Conservation (phyloP, 1,284 basidiomycete genomes). For the Bondarzewia mesenterica region DNA sequence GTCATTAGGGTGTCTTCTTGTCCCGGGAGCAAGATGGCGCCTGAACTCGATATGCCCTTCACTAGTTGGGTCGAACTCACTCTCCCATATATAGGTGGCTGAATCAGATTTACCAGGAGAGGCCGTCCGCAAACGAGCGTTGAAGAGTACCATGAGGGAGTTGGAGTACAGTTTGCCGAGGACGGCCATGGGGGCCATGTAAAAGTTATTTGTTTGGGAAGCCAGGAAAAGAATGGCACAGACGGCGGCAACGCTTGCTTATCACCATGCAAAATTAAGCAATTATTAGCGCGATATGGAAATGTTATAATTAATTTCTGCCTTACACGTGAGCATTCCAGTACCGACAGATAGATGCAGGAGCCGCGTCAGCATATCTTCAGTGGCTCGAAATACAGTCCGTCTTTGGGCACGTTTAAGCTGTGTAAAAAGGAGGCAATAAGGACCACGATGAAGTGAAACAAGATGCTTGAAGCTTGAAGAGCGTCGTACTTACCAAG, state of each 20-base stretch:
- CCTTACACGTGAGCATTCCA: slow-evolving; percentile 5
- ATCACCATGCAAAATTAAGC: too few relatives aligned
- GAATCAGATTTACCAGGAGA: background rate
- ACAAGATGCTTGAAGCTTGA: background rate
- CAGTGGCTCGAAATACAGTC: slow-evolving; percentile 1
- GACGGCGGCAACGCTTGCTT: slow-evolving; percentile 8
- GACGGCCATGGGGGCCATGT: slow-evolving; percentile 4
- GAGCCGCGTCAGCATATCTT: background rate
- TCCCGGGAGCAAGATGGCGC: background rate
- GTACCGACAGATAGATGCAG: slow-evolving; percentile 7
- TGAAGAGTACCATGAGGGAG: background rate
- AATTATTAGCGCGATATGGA: background rate
- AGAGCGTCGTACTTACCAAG: slow-evolving; percentile 4
- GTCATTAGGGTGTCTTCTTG: too few relatives aligned
- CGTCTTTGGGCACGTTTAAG: background rate
- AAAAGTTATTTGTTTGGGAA: slow-evolving; percentile 9
- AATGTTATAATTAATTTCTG: background rate
- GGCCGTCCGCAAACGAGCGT: background rate
- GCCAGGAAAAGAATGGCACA: slow-evolving; percentile 7
- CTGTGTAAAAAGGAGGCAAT: background rate
- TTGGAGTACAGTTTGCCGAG: slow-evolving; percentile 4
- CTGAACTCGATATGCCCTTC: background rate
- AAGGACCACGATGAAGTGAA: background rate
- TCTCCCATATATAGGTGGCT: background rate
- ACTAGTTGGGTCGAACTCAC: background rate